Evolutionary conservation across 495 filamentous ascomycete genomes (phyloP), one percentile per base, ranked within the genome.

Genomic region (Antarctomyces pellizariae): DNA sequence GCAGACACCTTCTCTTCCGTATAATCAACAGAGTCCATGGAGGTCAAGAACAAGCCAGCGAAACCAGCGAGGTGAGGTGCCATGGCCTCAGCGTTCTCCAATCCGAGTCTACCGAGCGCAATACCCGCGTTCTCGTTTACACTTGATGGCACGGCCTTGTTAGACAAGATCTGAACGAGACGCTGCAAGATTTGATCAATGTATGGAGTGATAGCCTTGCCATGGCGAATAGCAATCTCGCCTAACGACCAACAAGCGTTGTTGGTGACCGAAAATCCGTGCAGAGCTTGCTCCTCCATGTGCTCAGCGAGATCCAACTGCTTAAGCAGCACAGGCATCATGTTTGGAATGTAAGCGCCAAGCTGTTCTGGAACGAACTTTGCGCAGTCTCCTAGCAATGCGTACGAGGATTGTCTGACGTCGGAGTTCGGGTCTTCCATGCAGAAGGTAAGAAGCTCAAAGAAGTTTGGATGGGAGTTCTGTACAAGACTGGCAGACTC

Each of bases 201-300:
- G 37, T 73, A 90, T 0, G 80, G 76, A 1, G 54, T 59, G 62
- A 95, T 73, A 12, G 52, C 59, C 22, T 56, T 54, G 32, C 66
- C 62, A 37, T 77, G 66, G 39, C 77, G 67, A 48, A 93, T 69
- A 5, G 80, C 71, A 31, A 99, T 89, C 52, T 99, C 86, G 10
- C 86, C 86, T 13, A 68, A 74, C 16, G 83, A 86, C 86, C 86
- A 99, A 54, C 89, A 95, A 16, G 86, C 83, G 43, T 99, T 99
- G 59, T 95, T 99, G 31, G 95, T 62, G 10, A 92, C 84, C 23
- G 75, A 73, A 46, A 90, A 95, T 5, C 71, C 69, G 5, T 66
- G 77, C 13, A 71, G 62, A 15, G 72, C 59, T 32, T 80, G 74
- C 25, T 80, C 71, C 27, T 77, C 67, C 4, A 65, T 49, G 24